Conservation (phyloP, 257 asterid species). For the Penstemon davidsonii region DNA sequence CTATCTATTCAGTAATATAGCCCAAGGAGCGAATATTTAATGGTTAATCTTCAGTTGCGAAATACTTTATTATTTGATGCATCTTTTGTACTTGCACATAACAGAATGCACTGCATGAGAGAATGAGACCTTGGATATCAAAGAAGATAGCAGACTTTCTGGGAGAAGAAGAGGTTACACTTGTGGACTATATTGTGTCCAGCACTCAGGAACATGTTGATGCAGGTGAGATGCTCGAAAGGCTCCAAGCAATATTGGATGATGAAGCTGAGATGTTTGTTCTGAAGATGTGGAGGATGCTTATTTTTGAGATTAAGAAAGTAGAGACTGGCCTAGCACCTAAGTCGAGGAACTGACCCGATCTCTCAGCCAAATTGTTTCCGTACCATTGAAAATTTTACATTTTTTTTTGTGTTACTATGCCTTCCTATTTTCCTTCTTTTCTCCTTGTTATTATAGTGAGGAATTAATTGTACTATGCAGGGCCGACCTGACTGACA, state of each 20-base stretch:
- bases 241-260: constrained; percentile 85
- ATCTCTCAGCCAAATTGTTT: no score
- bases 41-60: no score
- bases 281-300: constrained; percentile 99
- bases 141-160: constrained; percentile 90
- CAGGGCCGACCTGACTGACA: no score
- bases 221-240: constrained; percentile 90
- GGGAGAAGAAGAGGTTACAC: constrained; percentile 93
- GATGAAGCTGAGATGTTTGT: constrained; percentile 99
- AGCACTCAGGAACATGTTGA: constrained; percentile 91
- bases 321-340: constrained; percentile 81
- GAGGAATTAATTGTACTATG: no score
- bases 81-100: neutral
- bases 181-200: constrained; percentile 86
- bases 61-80: no score
- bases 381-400: no score
- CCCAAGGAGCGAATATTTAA: no score
- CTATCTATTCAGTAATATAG: no score
- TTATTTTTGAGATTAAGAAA: constrained; percentile 91
- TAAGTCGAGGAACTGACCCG: constrained; percentile 51
- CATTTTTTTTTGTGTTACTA: no score
- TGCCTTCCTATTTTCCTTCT: no score
- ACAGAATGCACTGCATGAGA: constrained; percentile 79
- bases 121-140: constrained; percentile 92
- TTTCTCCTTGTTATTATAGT: no score